Base-by-base conservation (phyloP, 345 rosid species). In the Rhizophora mangle region DNA sequence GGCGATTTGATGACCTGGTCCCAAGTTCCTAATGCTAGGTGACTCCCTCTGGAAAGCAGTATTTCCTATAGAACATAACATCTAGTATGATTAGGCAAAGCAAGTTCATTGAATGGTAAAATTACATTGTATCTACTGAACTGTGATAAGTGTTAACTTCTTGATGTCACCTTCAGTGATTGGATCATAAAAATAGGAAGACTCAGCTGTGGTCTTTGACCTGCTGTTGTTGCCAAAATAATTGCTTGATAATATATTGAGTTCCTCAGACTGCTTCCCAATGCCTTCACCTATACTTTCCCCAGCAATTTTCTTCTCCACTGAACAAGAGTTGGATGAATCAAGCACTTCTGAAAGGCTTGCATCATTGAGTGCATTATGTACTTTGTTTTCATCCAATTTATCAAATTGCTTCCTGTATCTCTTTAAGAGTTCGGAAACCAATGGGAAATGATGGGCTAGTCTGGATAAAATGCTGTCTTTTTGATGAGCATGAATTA, bases 1-100 rank as follows among this genome's bases (percentile, higher is more conserved):
- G 31, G 90, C 93, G 76, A 80, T 83, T 73, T 82, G 86, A 80
- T 86, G 83, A 30, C 91, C 92, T 19, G 82, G 88, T 47, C 89
- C 90, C 82, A 81, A 64, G 80, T 78, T 85, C 96, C 91, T 87
- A 59, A 79, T 83, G 65, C 57, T 79, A 61, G 85, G 80, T 77
- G 83, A 84, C 77, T 85, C 97, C 72, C 93, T 83, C 71, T 81
- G 90, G 74, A 88, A 82, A 56, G 79, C 81, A 70, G 81, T 81
- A 84, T 70, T 73, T 76, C 83, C 96, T 94, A 73, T 65, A 82
- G 16, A 29, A 76, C 27, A 60, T 32, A 70, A 63, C 62, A 43
- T 5, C 54, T 57, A 68, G 61, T n/a, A 70, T 52, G n/a, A 52
- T 62, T 60, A 13, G 56, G n/a, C 53, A 66, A 58, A 22, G 19